phyloP scores from a whole-genome alignment of 768 basidiomycete species.

The Steccherinum ochraceum region DNA sequence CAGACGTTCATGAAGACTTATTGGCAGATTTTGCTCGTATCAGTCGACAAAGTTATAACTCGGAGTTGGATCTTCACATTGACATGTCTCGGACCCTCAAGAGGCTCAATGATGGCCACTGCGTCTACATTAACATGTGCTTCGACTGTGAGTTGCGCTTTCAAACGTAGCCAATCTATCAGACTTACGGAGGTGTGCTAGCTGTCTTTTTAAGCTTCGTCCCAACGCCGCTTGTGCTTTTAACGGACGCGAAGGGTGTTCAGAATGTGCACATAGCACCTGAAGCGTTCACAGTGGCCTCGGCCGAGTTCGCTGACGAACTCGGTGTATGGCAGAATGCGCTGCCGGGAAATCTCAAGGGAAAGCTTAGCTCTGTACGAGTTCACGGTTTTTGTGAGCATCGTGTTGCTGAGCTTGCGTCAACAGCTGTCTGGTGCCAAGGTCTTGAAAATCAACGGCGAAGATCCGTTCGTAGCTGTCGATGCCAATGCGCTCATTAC shows the following conservation, averaged over 20 bases:
- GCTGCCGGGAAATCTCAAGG: constrained; percentile 38
- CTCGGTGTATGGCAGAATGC: constrained; percentile 50
- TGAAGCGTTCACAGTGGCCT: constrained; percentile 44
- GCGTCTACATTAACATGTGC: constrained; percentile 48
- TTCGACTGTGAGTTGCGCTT: constrained; percentile 37
- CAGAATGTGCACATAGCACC: constrained; percentile 49
- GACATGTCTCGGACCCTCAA: constrained; percentile 49
- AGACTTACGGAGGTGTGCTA: constrained; percentile 3
- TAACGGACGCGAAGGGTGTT: constrained; percentile 37
- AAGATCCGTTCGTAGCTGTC: constrained; percentile 44
- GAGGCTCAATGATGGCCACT: constrained; percentile 53
- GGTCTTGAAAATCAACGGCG: constrained; percentile 47
- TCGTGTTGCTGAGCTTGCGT: not conserved
- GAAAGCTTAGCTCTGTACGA: constrained; percentile 38
- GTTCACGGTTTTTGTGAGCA: not conserved
- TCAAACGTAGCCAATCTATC: no score
- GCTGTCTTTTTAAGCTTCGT: constrained; percentile 32
- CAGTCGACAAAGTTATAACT: constrained; percentile 33
- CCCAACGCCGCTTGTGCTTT: constrained; percentile 40
- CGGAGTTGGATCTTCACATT: constrained; percentile 51
- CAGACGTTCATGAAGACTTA: constrained; percentile 54
- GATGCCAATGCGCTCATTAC: constrained; percentile 44
- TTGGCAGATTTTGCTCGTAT: constrained; percentile 44
- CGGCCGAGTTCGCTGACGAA: constrained; percentile 42
- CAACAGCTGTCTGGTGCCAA: constrained; percentile 39